phyloP scores from a whole-genome alignment of 805 yeast species.

The Metschnikowia rubicola region DNA sequence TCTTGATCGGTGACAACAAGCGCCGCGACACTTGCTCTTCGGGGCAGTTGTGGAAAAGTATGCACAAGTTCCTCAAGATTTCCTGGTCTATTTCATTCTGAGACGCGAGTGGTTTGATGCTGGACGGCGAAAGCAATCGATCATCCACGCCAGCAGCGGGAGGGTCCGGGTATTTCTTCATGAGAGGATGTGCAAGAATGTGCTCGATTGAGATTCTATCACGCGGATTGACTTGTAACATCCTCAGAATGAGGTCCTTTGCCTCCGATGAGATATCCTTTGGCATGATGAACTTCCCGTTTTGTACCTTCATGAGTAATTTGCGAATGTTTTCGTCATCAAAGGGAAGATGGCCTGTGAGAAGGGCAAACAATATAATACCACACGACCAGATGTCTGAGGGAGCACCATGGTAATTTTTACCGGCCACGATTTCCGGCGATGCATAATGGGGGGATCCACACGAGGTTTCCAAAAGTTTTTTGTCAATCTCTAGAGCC shows the following conservation, averaged over 20 bases:
- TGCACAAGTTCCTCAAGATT: slow-evolving; percentile 70
- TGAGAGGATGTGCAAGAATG: slow-evolving; percentile 76
- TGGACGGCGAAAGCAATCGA: slow-evolving; percentile 13
- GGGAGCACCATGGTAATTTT: slow-evolving; percentile 93
- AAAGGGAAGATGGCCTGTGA: slow-evolving; percentile 94
- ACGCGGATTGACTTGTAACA: slow-evolving; percentile 79
- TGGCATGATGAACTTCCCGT: slow-evolving; percentile 85
- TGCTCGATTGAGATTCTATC: slow-evolving; percentile 75
- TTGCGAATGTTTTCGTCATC: slow-evolving; percentile 94
- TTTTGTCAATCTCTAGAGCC: slow-evolving; percentile 80
- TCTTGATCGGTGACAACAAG: slow-evolving; percentile 53
- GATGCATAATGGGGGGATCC: slow-evolving; percentile 99
- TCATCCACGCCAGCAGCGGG: slow-evolving; percentile 1
- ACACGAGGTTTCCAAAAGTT: slow-evolving; percentile 87
- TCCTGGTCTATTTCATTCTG: slow-evolving; percentile 56
- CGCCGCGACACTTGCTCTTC: slow-evolving; percentile 49
- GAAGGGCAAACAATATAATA: slow-evolving; percentile 84
- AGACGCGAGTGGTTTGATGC: slow-evolving; percentile 29
- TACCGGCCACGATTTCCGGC: slow-evolving; percentile 95
- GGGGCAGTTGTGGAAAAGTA: slow-evolving; percentile 77
- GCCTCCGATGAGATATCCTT: slow-evolving; percentile 77
- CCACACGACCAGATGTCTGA: slow-evolving; percentile 99
- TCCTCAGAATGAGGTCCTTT: slow-evolving; percentile 72
- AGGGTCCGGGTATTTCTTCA: slow-evolving; percentile 62
- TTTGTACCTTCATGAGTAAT: slow-evolving; percentile 83